phyloP scores from a whole-genome alignment of 257 asterid genomes.

The Rauvolfia tetraphylla region DNA sequence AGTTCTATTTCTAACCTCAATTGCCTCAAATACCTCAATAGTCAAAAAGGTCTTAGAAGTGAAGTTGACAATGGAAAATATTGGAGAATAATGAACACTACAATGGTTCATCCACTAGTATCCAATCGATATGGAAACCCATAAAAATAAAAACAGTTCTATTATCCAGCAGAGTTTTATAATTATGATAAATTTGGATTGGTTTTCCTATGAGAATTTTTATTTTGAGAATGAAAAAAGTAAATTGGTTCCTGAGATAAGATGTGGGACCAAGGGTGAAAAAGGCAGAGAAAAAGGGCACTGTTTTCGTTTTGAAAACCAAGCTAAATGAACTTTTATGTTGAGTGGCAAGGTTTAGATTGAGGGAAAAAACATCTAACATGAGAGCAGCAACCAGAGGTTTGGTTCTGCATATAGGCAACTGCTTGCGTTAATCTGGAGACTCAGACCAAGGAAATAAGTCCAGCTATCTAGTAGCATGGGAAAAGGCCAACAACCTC shows the following conservation, averaged over 20 bases:
- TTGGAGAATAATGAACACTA: background rate
- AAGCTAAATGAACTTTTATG: too few relatives aligned
- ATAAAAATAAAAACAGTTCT: background rate
- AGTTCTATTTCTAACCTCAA: background rate
- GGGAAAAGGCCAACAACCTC: background rate
- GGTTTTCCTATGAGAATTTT: too few relatives aligned
- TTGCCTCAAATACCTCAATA: background rate
- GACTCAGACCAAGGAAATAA: background rate
- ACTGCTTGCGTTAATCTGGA: background rate
- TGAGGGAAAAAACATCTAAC: background rate
- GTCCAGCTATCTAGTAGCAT: background rate
- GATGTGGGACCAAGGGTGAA: too few relatives aligned
- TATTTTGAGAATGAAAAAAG: too few relatives aligned
- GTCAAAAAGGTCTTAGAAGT: background rate
- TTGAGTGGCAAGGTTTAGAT: background rate
- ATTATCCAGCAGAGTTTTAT: background rate
- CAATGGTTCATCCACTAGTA: background rate
- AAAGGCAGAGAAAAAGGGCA: too few relatives aligned
- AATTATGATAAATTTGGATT: too few relatives aligned
- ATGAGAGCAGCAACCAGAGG: background rate
- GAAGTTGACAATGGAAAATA: background rate
- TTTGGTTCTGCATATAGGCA: background rate
- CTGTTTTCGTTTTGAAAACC: too few relatives aligned
- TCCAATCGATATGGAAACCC: too few relatives aligned
- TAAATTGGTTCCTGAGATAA: too few relatives aligned